Evolutionary conservation across 192 early-diverging fungal genomes (phyloP).

Genomic region (Funneliformis geosporum): DNA sequence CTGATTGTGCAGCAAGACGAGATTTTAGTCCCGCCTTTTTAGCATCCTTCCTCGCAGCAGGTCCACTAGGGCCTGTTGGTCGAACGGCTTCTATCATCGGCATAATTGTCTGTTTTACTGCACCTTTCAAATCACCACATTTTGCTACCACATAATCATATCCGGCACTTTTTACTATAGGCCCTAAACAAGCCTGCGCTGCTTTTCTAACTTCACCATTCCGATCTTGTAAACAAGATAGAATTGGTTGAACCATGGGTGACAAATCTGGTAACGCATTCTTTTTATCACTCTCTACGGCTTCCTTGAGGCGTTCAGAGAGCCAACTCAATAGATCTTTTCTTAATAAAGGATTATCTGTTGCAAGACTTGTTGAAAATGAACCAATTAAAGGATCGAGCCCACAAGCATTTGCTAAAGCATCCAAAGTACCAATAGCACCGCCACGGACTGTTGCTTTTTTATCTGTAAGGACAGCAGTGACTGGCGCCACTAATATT

Average conservation of each 20-base stretch:
- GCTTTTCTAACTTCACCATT: slow-evolving; percentile 88
- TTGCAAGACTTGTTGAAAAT: slow-evolving; percentile 63
- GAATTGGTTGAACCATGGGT: slow-evolving; percentile 64
- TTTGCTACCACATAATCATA: slow-evolving; percentile 70
- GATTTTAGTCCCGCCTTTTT: slow-evolving; percentile 41
- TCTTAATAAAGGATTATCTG: slow-evolving; percentile 83
- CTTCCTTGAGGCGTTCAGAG: slow-evolving; percentile 57
- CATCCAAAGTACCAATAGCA: slow-evolving; percentile 72
- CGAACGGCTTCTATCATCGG: slow-evolving; percentile 75
- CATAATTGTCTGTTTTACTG: slow-evolving; percentile 69
- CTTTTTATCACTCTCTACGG: slow-evolving; percentile 41
- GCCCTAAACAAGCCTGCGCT: slow-evolving; percentile 69
- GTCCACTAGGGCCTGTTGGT: slow-evolving; percentile 37
- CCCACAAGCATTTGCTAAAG: slow-evolving; percentile 65
- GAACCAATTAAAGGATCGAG: slow-evolving; percentile 72
- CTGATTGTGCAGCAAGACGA: slow-evolving; percentile 45
- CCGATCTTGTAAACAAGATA: slow-evolving; percentile 87
- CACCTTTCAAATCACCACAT: slow-evolving; percentile 75
- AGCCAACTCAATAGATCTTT: slow-evolving; percentile 89
- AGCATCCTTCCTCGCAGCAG: not conserved
- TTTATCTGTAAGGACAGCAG: slow-evolving; percentile 81
- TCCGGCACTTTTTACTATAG: slow-evolving; percentile 70
- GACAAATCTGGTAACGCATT: slow-evolving; percentile 60
- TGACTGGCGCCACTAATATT: slow-evolving; percentile 68
- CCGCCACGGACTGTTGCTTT: slow-evolving; percentile 84